Conservation (phyloP, 257 asterid species). For the Solanum appendiculatum region DNA sequence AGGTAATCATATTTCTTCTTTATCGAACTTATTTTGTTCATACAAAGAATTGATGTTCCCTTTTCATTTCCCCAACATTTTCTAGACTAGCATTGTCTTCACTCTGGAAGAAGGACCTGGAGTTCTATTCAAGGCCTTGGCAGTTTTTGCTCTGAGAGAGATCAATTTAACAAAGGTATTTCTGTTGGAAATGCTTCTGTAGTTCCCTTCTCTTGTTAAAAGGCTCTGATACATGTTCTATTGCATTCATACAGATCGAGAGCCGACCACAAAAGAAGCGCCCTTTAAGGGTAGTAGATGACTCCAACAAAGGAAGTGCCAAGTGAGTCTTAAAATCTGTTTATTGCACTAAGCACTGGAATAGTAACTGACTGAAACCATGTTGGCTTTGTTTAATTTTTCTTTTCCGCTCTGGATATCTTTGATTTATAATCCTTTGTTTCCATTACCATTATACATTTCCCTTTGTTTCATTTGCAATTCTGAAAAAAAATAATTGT, state of each 20-base stretch:
- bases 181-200: not conserved
- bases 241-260: slow-evolving; percentile 51
- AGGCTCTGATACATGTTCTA: not conserved
- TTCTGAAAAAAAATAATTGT: not conserved
- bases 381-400: not conserved
- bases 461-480: not conserved
- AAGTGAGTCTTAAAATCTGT: slow-evolving; percentile 40
- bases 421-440: not conserved
- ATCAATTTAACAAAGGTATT: slow-evolving; percentile 81
- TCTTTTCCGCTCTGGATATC: not conserved
- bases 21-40: not conserved
- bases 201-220: not conserved
- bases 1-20: slow-evolving; percentile 14
- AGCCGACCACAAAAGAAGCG: slow-evolving; percentile 85
- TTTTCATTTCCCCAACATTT: not conserved
- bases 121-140: slow-evolving; percentile 86
- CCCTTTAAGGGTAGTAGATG: slow-evolving; percentile 86
- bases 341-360: not conserved
- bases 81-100: slow-evolving; percentile 87
- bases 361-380: not conserved
- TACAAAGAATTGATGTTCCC: not conserved
- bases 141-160: slow-evolving; percentile 77
- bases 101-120: slow-evolving; percentile 97
- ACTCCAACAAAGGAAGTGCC: slow-evolving; percentile 60
- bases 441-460: not conserved